Percentiles rank a stretch among this genome's conserved stretches.
phyloP scores from a whole-genome alignment of 2,329 filamentous ascomycete species.

The Mycogone perniciosa region DNA sequence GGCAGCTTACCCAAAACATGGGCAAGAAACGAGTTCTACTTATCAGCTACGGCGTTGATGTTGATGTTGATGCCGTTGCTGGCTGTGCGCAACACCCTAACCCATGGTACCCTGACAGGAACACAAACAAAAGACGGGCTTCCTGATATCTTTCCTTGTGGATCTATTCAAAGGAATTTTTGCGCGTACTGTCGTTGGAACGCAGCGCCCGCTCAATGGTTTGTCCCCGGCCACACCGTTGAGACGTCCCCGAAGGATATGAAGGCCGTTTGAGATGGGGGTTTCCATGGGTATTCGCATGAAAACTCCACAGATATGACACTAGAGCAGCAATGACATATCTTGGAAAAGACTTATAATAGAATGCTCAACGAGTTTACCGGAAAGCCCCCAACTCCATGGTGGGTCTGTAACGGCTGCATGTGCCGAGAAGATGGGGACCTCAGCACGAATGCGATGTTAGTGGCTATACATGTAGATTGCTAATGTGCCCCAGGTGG shows the following conservation, averaged over 20 bases:
- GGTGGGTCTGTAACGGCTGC: conserved; percentile 17
- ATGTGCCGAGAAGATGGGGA: too few relatives aligned
- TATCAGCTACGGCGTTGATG: too few relatives aligned
- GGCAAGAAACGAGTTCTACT: too few relatives aligned
- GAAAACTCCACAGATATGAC: conserved; percentile 69
- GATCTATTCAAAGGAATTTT: conserved; percentile 44
- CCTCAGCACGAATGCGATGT: too few relatives aligned
- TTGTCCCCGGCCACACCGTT: conserved; percentile 43
- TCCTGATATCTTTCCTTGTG: not conserved
- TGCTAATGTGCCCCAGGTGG: conserved; percentile 37
- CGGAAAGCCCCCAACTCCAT: conserved; percentile 60
- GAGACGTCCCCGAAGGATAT: conserved; percentile 44
- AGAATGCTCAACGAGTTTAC: conserved; percentile 61
- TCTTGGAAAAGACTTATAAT: conserved; percentile 68
- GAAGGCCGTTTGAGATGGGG: conserved; percentile 38
- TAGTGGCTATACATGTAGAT: too few relatives aligned
- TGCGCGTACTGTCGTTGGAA: conserved; percentile 58
- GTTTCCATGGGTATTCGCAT: conserved; percentile 66
- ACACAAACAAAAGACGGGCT: too few relatives aligned
- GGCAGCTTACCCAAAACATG: too few relatives aligned
- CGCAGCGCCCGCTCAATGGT: conserved; percentile 60
- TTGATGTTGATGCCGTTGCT: too few relatives aligned
- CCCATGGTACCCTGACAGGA: too few relatives aligned
- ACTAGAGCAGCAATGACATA: conserved; percentile 66
- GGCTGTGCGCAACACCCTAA: too few relatives aligned